Evolutionary conservation across 768 basidiomycete genomes (phyloP).

Genomic region (Tylopilus subfusipes): DNA sequence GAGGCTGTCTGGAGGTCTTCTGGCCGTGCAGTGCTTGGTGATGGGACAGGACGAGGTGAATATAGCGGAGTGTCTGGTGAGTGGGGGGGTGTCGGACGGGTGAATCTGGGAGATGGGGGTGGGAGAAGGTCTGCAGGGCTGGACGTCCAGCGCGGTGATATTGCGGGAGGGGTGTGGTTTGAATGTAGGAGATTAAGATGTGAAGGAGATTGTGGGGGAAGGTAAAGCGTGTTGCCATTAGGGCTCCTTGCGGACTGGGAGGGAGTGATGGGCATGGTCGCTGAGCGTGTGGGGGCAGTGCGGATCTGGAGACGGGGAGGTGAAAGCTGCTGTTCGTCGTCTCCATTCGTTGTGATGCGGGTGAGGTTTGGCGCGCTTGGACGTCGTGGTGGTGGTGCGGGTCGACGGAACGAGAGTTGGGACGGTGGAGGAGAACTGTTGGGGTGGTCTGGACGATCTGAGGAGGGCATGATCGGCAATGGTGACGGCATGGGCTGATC

Average conservation of each 20-base stretch:
- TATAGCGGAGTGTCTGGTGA: conserved; percentile 39
- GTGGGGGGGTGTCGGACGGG: conserved; percentile 33
- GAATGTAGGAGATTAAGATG: conserved; percentile 60
- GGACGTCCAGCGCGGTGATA: conserved; percentile 41
- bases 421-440: conserved; percentile 69
- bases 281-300: conserved; percentile 54
- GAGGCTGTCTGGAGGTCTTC: conserved; percentile 34
- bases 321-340: conserved; percentile 38
- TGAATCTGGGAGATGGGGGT: conserved; percentile 25
- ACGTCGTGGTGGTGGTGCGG: conserved; percentile 46
- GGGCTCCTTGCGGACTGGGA: conserved; percentile 19
- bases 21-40: conserved; percentile 64
- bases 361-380: conserved; percentile 65
- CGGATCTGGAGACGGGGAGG: conserved; percentile 61
- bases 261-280: conserved; percentile 51
- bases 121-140: conserved; percentile 39
- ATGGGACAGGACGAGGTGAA: conserved; percentile 31
- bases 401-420: conserved; percentile 49
- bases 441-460: conserved; percentile 38
- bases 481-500: conserved; percentile 53
- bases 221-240: conserved; percentile 18
- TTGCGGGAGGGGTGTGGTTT: conserved; percentile 53
- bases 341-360: conserved; percentile 56
- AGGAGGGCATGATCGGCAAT: conserved; percentile 54
- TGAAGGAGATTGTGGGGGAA: conserved; percentile 49